Evolutionary conservation across 306 rosid species (phyloP).

Genomic region (Castanea sativa): DNA sequence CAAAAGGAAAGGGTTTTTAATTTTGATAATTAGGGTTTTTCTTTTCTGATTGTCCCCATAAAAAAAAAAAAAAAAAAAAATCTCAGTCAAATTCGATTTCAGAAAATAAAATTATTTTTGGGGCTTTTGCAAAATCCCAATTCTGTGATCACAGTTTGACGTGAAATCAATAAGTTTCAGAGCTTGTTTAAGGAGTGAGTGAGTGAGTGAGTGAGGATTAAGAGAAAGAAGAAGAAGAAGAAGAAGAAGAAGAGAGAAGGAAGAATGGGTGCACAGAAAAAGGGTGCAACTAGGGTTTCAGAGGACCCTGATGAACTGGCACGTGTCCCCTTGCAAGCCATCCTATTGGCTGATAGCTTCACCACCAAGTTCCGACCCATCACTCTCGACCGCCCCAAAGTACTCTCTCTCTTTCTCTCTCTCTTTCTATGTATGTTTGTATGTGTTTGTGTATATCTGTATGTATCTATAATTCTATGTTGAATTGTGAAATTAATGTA

Average conservation of each 20-base stretch:
- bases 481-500: not conserved
- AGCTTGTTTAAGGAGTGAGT: not conserved
- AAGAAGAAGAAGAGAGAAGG: not conserved
- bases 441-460: not conserved
- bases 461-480: not conserved
- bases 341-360: conserved; percentile 90
- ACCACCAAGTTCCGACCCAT: conserved; percentile 90
- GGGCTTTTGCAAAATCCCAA: too few species aligned
- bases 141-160: too few species aligned
- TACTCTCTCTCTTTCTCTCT: conserved; percentile 9
- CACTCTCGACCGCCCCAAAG: conserved; percentile 97
- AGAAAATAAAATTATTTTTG: too few species aligned
- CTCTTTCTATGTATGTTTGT: not conserved
- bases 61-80: too few species aligned
- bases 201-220: not conserved
- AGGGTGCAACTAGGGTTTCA: conserved; percentile 59
- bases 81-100: too few species aligned
- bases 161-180: not conserved
- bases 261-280: conserved; percentile 76
- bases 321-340: conserved; percentile 79
- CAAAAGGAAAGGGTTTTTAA: too few species aligned
- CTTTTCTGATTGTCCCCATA: too few species aligned
- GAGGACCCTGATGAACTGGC: conserved; percentile 82
- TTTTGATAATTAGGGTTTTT: too few species aligned
- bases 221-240: not conserved